phyloP scores from a whole-genome alignment of 1,284 basidiomycete species.

The Ganoderma meredithae region DNA sequence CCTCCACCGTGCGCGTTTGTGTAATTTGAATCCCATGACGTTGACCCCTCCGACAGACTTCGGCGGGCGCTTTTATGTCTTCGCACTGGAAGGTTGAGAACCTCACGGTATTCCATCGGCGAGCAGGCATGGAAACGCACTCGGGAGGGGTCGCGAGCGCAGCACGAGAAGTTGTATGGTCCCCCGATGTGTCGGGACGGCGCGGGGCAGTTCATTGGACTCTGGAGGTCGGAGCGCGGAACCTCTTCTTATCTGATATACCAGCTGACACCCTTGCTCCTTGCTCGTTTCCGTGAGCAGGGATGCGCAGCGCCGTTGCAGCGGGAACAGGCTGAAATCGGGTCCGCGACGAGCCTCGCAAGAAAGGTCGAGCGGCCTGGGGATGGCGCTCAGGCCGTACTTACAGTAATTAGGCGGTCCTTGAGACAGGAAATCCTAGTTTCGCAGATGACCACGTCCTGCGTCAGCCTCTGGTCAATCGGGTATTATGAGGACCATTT shows the following conservation, averaged over 20 bases:
- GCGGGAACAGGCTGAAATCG: not conserved
- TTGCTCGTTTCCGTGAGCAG: not conserved
- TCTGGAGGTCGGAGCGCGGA: not conserved
- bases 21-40: not conserved
- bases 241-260: not conserved
- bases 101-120: not conserved
- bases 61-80: not conserved
- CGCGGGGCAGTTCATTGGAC: not conserved
- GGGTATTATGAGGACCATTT: too few species aligned
- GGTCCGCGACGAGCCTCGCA: not conserved
- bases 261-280: not conserved
- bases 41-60: not conserved
- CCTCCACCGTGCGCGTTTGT: not conserved
- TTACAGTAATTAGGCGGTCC: too few species aligned
- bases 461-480: too few species aligned
- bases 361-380: not conserved
- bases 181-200: not conserved
- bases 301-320: not conserved
- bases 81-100: not conserved
- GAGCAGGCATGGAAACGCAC: not conserved
- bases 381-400: not conserved
- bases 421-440: too few species aligned
- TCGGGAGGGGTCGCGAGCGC: slow-evolving; percentile 2
- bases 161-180: not conserved
- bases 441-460: too few species aligned